Evolutionary conservation across 23 red algal genomes (phyloP).

Genomic region (Gracilaria domingensis): DNA sequence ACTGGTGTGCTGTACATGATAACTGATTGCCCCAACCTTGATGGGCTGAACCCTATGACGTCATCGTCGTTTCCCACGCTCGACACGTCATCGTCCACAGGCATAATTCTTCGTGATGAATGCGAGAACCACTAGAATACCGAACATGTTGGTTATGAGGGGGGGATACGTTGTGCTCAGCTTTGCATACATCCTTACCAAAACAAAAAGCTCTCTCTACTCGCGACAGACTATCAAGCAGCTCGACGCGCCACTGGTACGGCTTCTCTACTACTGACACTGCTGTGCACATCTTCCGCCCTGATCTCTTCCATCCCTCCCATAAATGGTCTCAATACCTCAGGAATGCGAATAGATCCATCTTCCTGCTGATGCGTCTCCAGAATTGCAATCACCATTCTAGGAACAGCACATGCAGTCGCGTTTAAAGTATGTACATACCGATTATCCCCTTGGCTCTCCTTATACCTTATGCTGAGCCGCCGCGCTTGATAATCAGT

Average conservation of each 20-base stretch:
- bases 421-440: constrained; percentile 97
- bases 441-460: constrained; percentile 64
- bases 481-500: constrained; percentile 98
- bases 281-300: neutral
- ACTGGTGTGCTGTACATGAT: no score
- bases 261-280: neutral
- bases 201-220: neutral
- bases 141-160: neutral
- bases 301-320: constrained; percentile 86
- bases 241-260: constrained; percentile 4
- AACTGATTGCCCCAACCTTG: no score
- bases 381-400: constrained; percentile 96
- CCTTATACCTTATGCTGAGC: constrained; percentile 91
- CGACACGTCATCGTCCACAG: neutral
- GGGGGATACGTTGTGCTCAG: neutral
- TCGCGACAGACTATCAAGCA: neutral
- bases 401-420: constrained; percentile 95
- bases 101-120: no score
- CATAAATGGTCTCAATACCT: constrained; percentile 88
- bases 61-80: neutral
- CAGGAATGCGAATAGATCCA: constrained; percentile 84
- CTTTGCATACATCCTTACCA: neutral
- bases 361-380: constrained; percentile 89
- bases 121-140: neutral
- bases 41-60: neutral